Evolutionary conservation across 2,329 filamentous ascomycete genomes (phyloP), one percentile per base, ranked within the genome.

Genomic region (Escovopsis sp.): DNA sequence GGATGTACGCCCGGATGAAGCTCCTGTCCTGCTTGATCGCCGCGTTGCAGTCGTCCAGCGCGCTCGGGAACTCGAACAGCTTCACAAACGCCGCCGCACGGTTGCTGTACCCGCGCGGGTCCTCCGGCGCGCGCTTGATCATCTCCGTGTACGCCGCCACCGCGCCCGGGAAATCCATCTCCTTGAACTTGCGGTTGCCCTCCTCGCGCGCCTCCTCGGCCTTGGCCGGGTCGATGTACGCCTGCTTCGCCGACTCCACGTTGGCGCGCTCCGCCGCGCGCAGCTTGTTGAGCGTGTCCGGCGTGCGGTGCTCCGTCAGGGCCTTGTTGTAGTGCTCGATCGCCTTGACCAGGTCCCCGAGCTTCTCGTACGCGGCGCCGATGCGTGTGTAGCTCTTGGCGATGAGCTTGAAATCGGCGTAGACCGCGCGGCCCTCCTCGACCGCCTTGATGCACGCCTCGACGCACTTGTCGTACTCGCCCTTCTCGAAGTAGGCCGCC

Each of bases 321-420:
- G 88, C 92, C 58, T 79, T 85, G 61, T 94, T 79, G 70, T 88
- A 98, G 66, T 83, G 84, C 47, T 84, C 76, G 43, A 98, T 74
- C 17, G 92, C 90, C 40, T 78, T 73, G 36, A 70, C 57, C 10
- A 90, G 64, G 48, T 96, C 80, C 45, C 81, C 84, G 54, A 79
- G 62, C 64, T 86, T 94, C 68, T 98, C 90, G 56, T 96, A 86
- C 0, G 88, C 77, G n/a, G 77, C 73, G 44, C 90, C 90, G 47
- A 98, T 93, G 48, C 90, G 85, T 27, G 87, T 86, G 51, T 90
- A 94, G n/a, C 88, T 83, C 76, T 94, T 96, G 54, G 92, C 87
- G 45, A 98, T 88, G 52, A 87, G 71, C 74, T 98, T 98, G 70
- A 96, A 98, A 63, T 98, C 90, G 43, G 90, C 87, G 38, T 86